Base-by-base conservation (phyloP, 805 yeast genomes). In the Starmerella apis region DNA sequence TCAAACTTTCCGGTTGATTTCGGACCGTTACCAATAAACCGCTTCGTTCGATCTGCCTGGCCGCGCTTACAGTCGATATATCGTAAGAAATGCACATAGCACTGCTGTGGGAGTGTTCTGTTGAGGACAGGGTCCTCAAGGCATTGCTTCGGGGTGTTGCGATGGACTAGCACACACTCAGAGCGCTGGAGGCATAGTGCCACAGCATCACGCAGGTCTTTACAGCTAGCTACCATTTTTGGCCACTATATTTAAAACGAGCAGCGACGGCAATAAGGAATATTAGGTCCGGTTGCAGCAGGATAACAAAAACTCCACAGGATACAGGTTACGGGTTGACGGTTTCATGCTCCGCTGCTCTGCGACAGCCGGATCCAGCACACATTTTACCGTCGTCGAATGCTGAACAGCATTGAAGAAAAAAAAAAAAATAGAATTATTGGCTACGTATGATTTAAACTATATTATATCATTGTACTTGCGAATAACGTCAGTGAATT, bases 151-250 rank as follows among this genome's bases (percentile, higher is more conserved):
- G 97, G 97, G 1, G 85, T 85, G 66, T 92, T 75, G 56, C 98
- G 74, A 54, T 92, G 85, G 20, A 90, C 75, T 70, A 90, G 73
- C 46, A 90, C 98, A 66, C 98, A 90, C 14, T 97, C 97, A 4
- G 96, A 87, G 62, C 96, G 77, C 65, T 90, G 98, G 44, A 90
- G 74, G 65, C 98, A 90, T 19, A 90, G 80, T 9, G 97, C 97
- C 51, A 92, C 85, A n/a, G 94, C 95, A 59, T 78, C 86, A 61
- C 88, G 78, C 63, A 90, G 94, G 66, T 90, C 98, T 62, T 84
- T 82, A 66, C 98, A 90, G 73, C 95, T 87, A 14, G 61, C 52
- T 3, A 59, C 63, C 63, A 59, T 59, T 20, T 19, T n/a, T n/a
- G n/a, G 39, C n/a, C 39, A 7, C 24, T 6, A 10, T 8, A 31